Percentiles rank a stretch among this genome's conserved stretches.
phyloP scores from a whole-genome alignment of 208 protist species.

The Trypanosoma melophagium region DNA sequence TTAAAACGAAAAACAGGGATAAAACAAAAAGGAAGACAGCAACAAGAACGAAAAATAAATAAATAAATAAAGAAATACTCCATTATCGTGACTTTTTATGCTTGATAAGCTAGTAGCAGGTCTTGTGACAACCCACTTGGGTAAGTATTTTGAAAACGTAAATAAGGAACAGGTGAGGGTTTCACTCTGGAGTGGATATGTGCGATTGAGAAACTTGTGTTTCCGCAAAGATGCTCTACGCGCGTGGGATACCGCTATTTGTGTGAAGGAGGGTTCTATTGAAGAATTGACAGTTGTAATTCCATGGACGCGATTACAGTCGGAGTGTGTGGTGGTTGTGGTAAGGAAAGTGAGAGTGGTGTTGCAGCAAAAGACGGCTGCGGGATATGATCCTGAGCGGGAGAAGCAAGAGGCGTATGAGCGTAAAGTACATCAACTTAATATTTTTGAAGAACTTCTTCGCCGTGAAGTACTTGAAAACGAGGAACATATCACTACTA shows the following conservation, averaged over 20 bases:
- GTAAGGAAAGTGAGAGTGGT: slow-evolving; percentile 56
- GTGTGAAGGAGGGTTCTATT: slow-evolving; percentile 59
- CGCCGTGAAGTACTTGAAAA: slow-evolving; percentile 18
- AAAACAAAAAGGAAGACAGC: no score
- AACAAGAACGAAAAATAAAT: no score
- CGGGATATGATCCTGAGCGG: slow-evolving; percentile 47
- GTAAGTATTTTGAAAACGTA: slow-evolving; percentile 84
- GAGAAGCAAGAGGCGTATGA: slow-evolving; percentile 45
- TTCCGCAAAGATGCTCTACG: slow-evolving; percentile 70
- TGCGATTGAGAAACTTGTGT: slow-evolving; percentile 58
- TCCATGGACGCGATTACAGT: slow-evolving; percentile 74
- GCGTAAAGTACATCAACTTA: slow-evolving; percentile 48
- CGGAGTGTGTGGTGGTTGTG: slow-evolving; percentile 65
- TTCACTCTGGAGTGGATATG: slow-evolving; percentile 76
- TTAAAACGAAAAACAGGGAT: no score
- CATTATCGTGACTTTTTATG: slow-evolving; percentile 39
- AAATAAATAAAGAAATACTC: background rate
- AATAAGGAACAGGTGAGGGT: slow-evolving; percentile 85
- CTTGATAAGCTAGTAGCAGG: slow-evolving; percentile 79
- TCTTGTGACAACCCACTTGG: slow-evolving; percentile 73
- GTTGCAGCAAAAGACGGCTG: slow-evolving; percentile 53
- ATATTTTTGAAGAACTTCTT: slow-evolving; percentile 46
- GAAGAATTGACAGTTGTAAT: slow-evolving; percentile 68
- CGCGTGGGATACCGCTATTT: slow-evolving; percentile 56
- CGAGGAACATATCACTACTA: slow-evolving; percentile 5